These are phyloP conservation scores for Orbilia brochopaga DNA, from an alignment of 2,329 filamentous ascomycete species.

Conservation along the genomic window DNA sequence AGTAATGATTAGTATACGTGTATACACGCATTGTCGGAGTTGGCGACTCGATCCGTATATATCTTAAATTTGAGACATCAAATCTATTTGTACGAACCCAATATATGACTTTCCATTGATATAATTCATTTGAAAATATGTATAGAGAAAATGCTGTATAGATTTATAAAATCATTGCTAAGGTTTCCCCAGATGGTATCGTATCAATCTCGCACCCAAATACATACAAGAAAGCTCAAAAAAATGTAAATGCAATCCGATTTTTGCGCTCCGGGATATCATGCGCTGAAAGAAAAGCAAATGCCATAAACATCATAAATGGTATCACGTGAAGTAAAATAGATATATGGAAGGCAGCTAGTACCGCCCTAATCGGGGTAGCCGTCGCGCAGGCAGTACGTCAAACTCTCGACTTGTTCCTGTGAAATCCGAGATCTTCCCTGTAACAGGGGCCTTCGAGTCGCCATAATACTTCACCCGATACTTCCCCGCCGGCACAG, in stretches of 20 bases:
- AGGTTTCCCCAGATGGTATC: background rate
- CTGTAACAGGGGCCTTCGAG: conserved; percentile 69
- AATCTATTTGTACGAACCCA: too few relatives aligned
- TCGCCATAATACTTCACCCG: conserved; percentile 84
- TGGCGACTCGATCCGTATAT: too few relatives aligned
- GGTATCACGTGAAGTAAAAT: background rate
- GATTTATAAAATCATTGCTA: too few relatives aligned
- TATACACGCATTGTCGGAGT: too few relatives aligned
- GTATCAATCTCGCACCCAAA: background rate
- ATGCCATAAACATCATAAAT: background rate
- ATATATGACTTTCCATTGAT: too few relatives aligned
- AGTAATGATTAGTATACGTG: too few relatives aligned
- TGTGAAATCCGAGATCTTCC: conserved; percentile 71
- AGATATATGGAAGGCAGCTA: too few relatives aligned
- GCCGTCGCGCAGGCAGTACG: conserved; percentile 54
- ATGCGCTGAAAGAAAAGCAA: conserved; percentile 14
- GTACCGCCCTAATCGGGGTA: conserved; percentile 37
- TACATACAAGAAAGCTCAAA: conserved; percentile 5
- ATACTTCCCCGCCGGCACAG: conserved; percentile 69
- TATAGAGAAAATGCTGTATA: too few relatives aligned
- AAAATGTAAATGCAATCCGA: conserved; percentile 18
- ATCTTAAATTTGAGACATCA: too few relatives aligned
- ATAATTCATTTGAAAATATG: too few relatives aligned
- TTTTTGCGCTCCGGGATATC: conserved; percentile 25
- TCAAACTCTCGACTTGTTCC: conserved; percentile 68